Conservation (phyloP, 179 eudicot species). For the Vitellaria paradoxa region DNA sequence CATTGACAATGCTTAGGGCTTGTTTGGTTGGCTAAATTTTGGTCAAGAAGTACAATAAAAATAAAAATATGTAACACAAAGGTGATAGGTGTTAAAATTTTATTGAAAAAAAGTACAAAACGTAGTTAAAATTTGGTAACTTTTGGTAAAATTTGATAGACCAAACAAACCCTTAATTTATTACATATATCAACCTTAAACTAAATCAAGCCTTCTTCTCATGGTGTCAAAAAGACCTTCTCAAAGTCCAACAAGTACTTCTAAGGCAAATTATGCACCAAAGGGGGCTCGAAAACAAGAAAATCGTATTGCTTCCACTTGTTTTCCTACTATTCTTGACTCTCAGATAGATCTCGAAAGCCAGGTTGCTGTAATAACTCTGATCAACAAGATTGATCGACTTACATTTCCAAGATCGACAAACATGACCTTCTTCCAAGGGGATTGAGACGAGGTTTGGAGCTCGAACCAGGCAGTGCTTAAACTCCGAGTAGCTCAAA, state of each 20-base stretch:
- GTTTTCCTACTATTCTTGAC: conserved; percentile 41
- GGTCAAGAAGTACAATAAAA: too few relatives aligned
- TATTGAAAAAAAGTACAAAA: too few relatives aligned
- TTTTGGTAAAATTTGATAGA: too few relatives aligned
- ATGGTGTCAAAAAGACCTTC: conserved; percentile 38
- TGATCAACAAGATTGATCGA: conserved; percentile 17
- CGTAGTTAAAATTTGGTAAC: too few relatives aligned
- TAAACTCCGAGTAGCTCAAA: conserved; percentile 54
- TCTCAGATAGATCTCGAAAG: conserved; percentile 26
- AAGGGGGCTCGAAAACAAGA: conserved; percentile 45
- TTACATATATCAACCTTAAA: conserved; percentile 56
- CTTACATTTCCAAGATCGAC: conserved; percentile 19
- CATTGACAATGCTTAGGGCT: conserved; percentile 61
- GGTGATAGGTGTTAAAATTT: too few relatives aligned
- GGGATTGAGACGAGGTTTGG: conserved; percentile 39
- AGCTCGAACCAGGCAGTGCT: conserved; percentile 46
- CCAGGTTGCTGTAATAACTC: conserved; percentile 8
- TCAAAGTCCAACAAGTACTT: conserved; percentile 50
- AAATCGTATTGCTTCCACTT: conserved; percentile 37
- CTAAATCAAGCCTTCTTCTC: conserved; percentile 31
- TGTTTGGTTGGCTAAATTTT: too few relatives aligned
- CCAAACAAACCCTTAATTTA: too few relatives aligned
- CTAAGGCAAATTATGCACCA: conserved; percentile 41
- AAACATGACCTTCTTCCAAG: conserved; percentile 31
- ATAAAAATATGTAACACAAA: too few relatives aligned